Conservation (phyloP, 1,284 basidiomycete genomes). For the Flammula alnicola region DNA sequence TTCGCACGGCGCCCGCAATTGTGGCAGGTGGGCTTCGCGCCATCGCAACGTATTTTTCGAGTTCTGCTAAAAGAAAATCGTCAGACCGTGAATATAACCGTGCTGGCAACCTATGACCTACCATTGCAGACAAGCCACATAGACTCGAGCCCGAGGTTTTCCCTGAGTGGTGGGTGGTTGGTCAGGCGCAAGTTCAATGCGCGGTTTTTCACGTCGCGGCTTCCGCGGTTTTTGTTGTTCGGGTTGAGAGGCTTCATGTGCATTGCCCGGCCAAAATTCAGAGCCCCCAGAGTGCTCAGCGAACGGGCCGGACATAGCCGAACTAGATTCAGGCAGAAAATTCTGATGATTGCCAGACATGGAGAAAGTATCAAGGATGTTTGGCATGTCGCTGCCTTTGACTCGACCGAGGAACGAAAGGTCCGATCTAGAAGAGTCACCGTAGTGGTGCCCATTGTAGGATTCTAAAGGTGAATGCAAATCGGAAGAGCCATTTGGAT, state of each 20-base stretch:
- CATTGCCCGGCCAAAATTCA: slow-evolving; percentile 27
- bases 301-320: slow-evolving; percentile 18
- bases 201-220: slow-evolving; percentile 60
- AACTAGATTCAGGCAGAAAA: slow-evolving; percentile 14
- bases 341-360: slow-evolving; percentile 10
- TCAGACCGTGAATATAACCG: not conserved
- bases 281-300: slow-evolving; percentile 29
- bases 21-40: slow-evolving; percentile 73
- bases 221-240: slow-evolving; percentile 38
- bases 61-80: slow-evolving; percentile 54
- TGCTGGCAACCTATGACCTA: slow-evolving; percentile 24
- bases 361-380: slow-evolving; percentile 18
- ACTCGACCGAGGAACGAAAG: slow-evolving; percentile 8
- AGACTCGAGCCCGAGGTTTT: slow-evolving; percentile 72
- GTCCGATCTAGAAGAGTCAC: slow-evolving; percentile 9
- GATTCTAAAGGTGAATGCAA: slow-evolving; percentile 6
- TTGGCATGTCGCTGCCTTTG: slow-evolving; percentile 13
- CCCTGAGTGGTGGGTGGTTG: slow-evolving; percentile 80
- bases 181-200: slow-evolving; percentile 66
- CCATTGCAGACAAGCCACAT: slow-evolving; percentile 79
- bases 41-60: slow-evolving; percentile 82
- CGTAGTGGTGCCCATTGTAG: slow-evolving; percentile 9
- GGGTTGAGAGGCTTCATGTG: slow-evolving; percentile 11
- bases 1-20: slow-evolving; percentile 63
- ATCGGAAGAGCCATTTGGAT: slow-evolving; percentile 12